A percentile compares a stretch with the other conserved stretches of the same genome.
Evolutionary conservation across 129 eudicot genomes (phyloP).

Genomic region (Flaveria bidentis): DNA sequence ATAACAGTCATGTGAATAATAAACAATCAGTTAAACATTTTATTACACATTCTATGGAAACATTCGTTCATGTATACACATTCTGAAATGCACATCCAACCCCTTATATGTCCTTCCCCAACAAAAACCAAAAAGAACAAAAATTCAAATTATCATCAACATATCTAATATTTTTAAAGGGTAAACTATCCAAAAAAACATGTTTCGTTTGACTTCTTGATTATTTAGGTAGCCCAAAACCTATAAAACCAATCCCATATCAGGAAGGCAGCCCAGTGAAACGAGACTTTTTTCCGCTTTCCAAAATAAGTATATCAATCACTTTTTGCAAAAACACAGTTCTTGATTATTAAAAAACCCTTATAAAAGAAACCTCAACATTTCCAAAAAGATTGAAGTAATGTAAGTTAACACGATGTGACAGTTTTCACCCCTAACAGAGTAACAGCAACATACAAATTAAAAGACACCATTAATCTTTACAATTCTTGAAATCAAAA

Average conservation of each 20-base stretch:
- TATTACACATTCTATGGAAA: background rate
- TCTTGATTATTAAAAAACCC: background rate
- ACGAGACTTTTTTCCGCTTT: too few species aligned
- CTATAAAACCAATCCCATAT: too few species aligned
- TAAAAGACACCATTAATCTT: background rate
- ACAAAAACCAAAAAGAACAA: background rate
- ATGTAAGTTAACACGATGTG: conserved; percentile 1
- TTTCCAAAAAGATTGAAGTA: conserved; percentile 6
- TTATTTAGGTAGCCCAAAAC: too few species aligned
- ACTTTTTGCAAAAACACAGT: background rate
- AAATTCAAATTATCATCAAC: background rate
- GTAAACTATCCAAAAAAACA: too few species aligned
- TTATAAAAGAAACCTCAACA: background rate
- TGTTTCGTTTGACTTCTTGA: too few species aligned
- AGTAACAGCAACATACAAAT: background rate
- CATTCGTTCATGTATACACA: background rate
- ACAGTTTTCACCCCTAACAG: background rate
- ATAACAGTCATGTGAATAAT: background rate
- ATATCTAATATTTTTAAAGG: too few species aligned
- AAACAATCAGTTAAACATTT: conserved; percentile 6
- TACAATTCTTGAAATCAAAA: background rate
- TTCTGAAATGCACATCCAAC: background rate
- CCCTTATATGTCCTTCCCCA: background rate
- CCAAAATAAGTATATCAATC: too few species aligned
- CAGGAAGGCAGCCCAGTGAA: too few species aligned